Conservation (phyloP, 768 basidiomycete species). For the Kondoa malvinella region DNA sequence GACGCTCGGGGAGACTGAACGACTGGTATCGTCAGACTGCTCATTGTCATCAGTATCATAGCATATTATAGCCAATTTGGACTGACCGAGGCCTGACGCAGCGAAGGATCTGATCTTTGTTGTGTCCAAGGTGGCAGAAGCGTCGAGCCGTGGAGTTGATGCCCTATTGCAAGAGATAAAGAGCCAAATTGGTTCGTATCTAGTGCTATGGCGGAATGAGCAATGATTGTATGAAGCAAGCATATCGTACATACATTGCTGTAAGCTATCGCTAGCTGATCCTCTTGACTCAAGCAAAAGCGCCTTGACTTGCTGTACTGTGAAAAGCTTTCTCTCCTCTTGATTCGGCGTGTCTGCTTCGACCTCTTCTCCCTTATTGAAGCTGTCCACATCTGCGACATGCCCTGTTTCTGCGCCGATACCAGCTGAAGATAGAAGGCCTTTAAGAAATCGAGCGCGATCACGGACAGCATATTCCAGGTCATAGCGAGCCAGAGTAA, state of each 20-base stretch:
- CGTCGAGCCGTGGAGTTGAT: constrained; percentile 15
- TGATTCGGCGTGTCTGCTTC: neutral
- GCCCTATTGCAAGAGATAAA: neutral
- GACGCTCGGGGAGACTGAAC: neutral
- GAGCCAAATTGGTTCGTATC: neutral
- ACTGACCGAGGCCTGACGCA: neutral
- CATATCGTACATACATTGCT: neutral
- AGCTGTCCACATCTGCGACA: constrained; percentile 10
- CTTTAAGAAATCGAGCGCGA: constrained; percentile 58
- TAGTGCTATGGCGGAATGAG: neutral
- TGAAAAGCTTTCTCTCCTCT: constrained; percentile 12
- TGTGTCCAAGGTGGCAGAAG: constrained; percentile 12
- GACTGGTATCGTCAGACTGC: neutral
- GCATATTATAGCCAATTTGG: neutral
- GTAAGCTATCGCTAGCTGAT: neutral
- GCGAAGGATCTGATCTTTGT: neutral
- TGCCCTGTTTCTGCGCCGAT: constrained; percentile 15
- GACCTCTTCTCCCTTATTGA: constrained; percentile 11
- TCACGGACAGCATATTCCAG: constrained; percentile 76
- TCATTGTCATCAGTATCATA: too few species aligned
- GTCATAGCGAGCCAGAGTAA: constrained; percentile 76
- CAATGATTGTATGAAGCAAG: too few species aligned
- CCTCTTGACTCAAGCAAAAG: constrained; percentile 16
- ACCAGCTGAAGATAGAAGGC: constrained; percentile 47
- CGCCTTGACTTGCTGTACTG: constrained; percentile 13